Base-by-base conservation (phyloP, 176 grass and related monocot species). In the Juncus effusus region DNA sequence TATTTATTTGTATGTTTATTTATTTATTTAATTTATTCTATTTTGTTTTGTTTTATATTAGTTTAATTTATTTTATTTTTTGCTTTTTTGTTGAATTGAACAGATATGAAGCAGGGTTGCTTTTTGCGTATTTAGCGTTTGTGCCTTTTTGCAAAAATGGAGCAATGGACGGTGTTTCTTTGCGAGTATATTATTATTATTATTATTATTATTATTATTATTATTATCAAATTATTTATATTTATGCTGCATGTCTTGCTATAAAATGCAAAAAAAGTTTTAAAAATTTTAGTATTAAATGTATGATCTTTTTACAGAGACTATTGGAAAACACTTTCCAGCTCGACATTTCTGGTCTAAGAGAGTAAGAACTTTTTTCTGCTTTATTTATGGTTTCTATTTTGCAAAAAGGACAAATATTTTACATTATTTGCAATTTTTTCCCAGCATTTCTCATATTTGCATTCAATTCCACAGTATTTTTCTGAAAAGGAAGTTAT, bases 51-150 rank as follows among this genome's bases (percentile, higher is more conserved):
- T 28, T 28, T 28, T 28, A 28, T 28, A 28, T 28, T 28, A 28
- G 19, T 28, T 28, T 28, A 28, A 28, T 28, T 28, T 28, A 28
- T 28, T 28, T 28, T 38, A 5, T 74, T 59, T 19, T 38, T 72
- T 44, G 50, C 52, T 59, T 45, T 76, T 66, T 16, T 42, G 15
- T 39, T 38, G 19, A 49, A 59, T 72, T 13, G 76, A 77, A 60
- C 87, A 96, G 92, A 81, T 96, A 96, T 57, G 87, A 74, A 79
- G 92, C 92, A 39, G 87, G 92, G 66, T 75, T 96, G 57, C 87
- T 96, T 71, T 64, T 96, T 83, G 92, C 87, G 50, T 96, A 88
- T 83, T 83, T 96, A 76, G 63, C 85, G 11, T 96, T 96, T 86
- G 64, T 96, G 74, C 92, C 92, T 3, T 96, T 96, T 72, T 96